Percentiles rank a stretch among this genome's conserved stretches.
Conservation (phyloP, 176 grass and related monocot species). For the Triticum aestivum region IWGSC_CS_RefSeq_v2.1 NC_057812.1:33957402-33957901, state of each 20-base stretch:
- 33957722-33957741: not conserved
- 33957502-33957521: constrained; percentile 56
- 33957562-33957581: constrained; percentile 67
- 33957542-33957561: constrained; percentile 80
- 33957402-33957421: constrained; percentile 55
- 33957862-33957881: not conserved
- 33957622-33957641: constrained; percentile 61
- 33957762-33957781: not conserved
- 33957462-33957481: constrained; percentile 13
- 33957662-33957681: constrained; percentile 74
- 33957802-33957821: not conserved
- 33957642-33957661: constrained; percentile 37
- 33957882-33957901: not conserved
- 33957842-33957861: not conserved
- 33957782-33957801: not conserved
- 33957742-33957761: not conserved
- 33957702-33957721: constrained; percentile 31
- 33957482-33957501: constrained; percentile 5
- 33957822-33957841: not conserved
- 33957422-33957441: constrained; percentile 50
- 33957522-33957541: constrained; percentile 59
- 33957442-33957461: constrained; percentile 41
- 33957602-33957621: constrained; percentile 73
- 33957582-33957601: constrained; percentile 75
- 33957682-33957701: constrained; percentile 59